phyloP scores from a whole-genome alignment of 306 rosid species.

The Senna tora region DNA sequence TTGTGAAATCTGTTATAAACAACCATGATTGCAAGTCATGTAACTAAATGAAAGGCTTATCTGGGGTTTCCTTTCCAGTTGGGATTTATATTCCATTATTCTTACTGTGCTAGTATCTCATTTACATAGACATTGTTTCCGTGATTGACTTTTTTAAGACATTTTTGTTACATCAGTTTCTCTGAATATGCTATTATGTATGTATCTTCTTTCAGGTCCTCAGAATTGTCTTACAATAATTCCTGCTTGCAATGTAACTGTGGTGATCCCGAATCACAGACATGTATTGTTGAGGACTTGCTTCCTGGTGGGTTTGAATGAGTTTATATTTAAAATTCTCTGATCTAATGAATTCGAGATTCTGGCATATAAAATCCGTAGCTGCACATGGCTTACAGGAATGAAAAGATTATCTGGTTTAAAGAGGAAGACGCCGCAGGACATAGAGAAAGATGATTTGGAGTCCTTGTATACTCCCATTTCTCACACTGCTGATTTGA shows the following conservation, averaged over 20 bases:
- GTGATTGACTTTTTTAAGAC: slow-evolving; percentile 30
- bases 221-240: slow-evolving; percentile 59
- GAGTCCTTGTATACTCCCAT: slow-evolving; percentile 35
- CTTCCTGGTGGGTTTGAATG: slow-evolving; percentile 65
- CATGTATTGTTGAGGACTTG: slow-evolving; percentile 56
- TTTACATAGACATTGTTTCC: not conserved
- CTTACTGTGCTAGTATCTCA: slow-evolving; percentile 20
- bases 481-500: slow-evolving; percentile 36
- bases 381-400: slow-evolving; percentile 53
- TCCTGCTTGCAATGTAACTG: slow-evolving; percentile 59
- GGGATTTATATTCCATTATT: too few species aligned
- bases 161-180: slow-evolving; percentile 28
- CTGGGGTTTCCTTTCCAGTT: not conserved
- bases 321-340: slow-evolving; percentile 14
- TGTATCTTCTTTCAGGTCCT: slow-evolving; percentile 55
- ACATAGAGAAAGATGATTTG: slow-evolving; percentile 51
- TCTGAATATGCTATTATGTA: slow-evolving; percentile 18
- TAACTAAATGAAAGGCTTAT: slow-evolving; percentile 20
- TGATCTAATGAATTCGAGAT: slow-evolving; percentile 1
- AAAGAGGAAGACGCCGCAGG: slow-evolving; percentile 74
- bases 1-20: not conserved
- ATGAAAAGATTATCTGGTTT: slow-evolving; percentile 55
- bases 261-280: slow-evolving; percentile 68
- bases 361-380: slow-evolving; percentile 2
- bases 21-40: not conserved